Base-by-base conservation (phyloP, 257 asterid species). In the Solanum neorickii region DNA sequence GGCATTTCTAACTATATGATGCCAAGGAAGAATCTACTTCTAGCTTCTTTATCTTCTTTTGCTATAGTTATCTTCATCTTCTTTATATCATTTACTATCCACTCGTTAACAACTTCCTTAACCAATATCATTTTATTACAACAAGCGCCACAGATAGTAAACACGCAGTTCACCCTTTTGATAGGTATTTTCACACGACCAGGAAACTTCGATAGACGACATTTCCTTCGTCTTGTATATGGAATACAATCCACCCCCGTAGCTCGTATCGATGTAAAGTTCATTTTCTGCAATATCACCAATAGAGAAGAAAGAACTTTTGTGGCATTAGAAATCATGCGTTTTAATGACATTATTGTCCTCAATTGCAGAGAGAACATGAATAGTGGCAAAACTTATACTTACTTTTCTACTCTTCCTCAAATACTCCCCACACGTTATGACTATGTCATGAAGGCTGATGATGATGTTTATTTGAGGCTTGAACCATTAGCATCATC, bases 401-500 rank as follows among this genome's bases (percentile, higher is more conserved):
- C 92, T 4, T 95, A 95, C 66, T 91, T 95, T 90, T 95, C 98
- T 18, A 88, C 92, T 74, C 97, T 95, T 72, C 96, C 96, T 5
- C 88, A 15, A 62, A 90, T 92, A 21, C 92, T 94, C 37, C 35
- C 87, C 0, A 84, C 83, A 25, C 89, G 70, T 23, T 95, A 95
- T 25, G 93, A 94, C 92, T 94, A 95, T 44, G 92, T 95, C 80
- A 94, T 95, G 98, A 95, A 95, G 90, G 94, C 97, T 1, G 98
- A 95, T 62, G 98, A 95, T 39, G 98, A 94, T 86, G 93, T 92
- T n/a, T 94, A 87, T 90, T 37, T 95, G 83, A 84, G 98, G 90
- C 90, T 94, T 1, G 87, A 87, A 35, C 94, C 94, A 1, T 66
- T 94, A 86, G 93, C 96, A 10, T 46, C 78, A 82, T 94, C 97